These are phyloP conservation scores for Boletus eberwhitei DNA, from an alignment of 768 basidiomycete genomes.

Conservation along the genomic window DNA sequence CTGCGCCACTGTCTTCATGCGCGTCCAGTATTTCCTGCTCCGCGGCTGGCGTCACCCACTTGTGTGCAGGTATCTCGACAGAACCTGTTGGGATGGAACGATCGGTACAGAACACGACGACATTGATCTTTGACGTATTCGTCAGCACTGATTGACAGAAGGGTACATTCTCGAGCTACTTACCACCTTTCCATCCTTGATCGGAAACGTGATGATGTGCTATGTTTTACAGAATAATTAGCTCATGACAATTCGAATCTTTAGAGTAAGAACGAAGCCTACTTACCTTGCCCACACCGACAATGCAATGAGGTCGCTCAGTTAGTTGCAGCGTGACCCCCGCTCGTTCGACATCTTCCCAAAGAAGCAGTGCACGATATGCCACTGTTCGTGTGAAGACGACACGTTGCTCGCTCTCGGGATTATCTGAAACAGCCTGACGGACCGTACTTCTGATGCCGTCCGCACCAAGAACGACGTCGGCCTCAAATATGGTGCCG, in stretches of 20 bases:
- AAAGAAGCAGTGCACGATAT: constrained; percentile 47
- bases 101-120: constrained; percentile 43
- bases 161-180: constrained; percentile 5
- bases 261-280: not conserved
- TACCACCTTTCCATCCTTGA: constrained; percentile 42
- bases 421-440: constrained; percentile 32
- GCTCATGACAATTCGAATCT: not conserved
- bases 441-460: constrained; percentile 39
- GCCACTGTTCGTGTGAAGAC: constrained; percentile 46
- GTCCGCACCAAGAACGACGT: constrained; percentile 46
- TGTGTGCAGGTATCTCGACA: constrained; percentile 22
- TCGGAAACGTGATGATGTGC: constrained; percentile 54
- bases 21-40: constrained; percentile 42
- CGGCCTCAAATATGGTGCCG: constrained; percentile 43
- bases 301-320: constrained; percentile 38
- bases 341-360: constrained; percentile 36
- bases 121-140: constrained; percentile 38
- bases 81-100: constrained; percentile 27
- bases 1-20: constrained; percentile 46
- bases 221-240: constrained; percentile 15
- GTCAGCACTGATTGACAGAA: not conserved
- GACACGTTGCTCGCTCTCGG: constrained; percentile 22
- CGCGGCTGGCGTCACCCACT: constrained; percentile 43
- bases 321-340: constrained; percentile 42
- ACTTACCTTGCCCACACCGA: constrained; percentile 45